A percentile compares a stretch with the other conserved stretches of the same genome.
Evolutionary conservation across 1,139 yeast genomes (phyloP).

Genomic region (Yamadazyma dushanensis): DNA sequence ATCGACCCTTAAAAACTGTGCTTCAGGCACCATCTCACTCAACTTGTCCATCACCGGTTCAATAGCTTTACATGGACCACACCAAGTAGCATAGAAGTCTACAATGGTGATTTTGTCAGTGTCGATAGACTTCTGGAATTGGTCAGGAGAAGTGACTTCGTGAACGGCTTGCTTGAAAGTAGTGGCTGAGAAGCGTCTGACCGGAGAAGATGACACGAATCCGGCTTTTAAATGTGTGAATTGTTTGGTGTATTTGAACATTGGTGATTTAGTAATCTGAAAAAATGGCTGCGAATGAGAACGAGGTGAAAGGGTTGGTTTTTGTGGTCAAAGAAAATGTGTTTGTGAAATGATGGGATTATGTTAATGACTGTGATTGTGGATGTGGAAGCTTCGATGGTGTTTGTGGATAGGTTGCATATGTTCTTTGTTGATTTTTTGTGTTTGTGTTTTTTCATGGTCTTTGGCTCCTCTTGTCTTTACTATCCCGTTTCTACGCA

Average conservation of each 20-base stretch:
- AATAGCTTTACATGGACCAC: conserved; percentile 48
- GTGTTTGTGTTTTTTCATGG: neutral
- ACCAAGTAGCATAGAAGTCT: conserved; percentile 49
- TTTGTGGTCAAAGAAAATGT: no score
- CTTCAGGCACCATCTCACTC: conserved; percentile 40
- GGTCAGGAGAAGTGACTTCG: conserved; percentile 20
- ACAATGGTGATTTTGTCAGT: conserved; percentile 34
- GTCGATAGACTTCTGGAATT: conserved; percentile 19
- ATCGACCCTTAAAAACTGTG: conserved; percentile 32
- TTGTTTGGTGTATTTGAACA: neutral
- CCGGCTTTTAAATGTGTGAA: neutral
- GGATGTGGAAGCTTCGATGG: no score
- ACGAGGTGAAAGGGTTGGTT: no score
- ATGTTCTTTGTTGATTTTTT: neutral
- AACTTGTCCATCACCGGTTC: conserved; percentile 39
- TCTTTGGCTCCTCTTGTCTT: neutral
- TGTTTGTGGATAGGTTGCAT: no score
- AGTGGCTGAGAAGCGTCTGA: conserved; percentile 10
- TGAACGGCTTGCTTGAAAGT: conserved; percentile 18
- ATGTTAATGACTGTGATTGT: no score
- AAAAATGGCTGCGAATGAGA: no score
- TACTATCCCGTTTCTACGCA: neutral
- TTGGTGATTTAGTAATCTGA: no score
- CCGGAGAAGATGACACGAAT: neutral
- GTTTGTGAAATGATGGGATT: no score